Conservation (phyloP, 179 eudicot species). For the Beta macrorhiza region DNA sequence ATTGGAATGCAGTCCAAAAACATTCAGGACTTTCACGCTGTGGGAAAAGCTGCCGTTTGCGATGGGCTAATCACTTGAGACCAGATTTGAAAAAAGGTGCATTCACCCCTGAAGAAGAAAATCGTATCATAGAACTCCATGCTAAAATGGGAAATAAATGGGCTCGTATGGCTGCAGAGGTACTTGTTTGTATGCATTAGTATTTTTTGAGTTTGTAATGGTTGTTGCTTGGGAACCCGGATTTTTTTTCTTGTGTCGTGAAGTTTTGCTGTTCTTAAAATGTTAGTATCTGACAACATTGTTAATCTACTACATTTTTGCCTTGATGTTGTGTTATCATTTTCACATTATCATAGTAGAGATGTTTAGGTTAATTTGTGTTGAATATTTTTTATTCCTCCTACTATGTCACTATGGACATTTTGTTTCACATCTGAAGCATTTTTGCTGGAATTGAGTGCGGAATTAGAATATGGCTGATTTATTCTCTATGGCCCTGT, state of each 20-base stretch:
- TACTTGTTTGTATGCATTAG: slow-evolving; percentile 11
- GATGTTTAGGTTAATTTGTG: background rate
- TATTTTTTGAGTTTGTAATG: background rate
- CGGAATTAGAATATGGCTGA: background rate
- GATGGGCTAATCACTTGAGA: slow-evolving; percentile 58
- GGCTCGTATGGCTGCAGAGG: slow-evolving; percentile 61
- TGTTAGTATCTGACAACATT: background rate
- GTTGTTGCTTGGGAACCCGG: background rate
- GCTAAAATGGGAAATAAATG: slow-evolving; percentile 53
- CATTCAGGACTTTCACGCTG: slow-evolving; percentile 50
- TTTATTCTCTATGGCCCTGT: background rate
- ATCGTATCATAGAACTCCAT: slow-evolving; percentile 45
- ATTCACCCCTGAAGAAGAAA: slow-evolving; percentile 45
- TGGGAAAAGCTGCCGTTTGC: slow-evolving; percentile 53
- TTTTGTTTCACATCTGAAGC: background rate
- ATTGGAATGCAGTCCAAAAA: slow-evolving; percentile 54
- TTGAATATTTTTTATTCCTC: too few relatives aligned
- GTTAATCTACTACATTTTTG: background rate
- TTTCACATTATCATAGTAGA: background rate
- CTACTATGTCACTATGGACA: too few relatives aligned
- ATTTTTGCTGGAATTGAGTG: background rate
- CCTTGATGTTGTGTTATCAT: background rate
- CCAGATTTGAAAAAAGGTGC: slow-evolving; percentile 54
- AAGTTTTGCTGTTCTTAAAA: background rate
- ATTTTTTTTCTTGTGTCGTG: background rate